These are phyloP conservation scores for Ceratocystis albifundus DNA, from an alignment of 2,329 filamentous ascomycete species.

Conservation along the genomic window DNA sequence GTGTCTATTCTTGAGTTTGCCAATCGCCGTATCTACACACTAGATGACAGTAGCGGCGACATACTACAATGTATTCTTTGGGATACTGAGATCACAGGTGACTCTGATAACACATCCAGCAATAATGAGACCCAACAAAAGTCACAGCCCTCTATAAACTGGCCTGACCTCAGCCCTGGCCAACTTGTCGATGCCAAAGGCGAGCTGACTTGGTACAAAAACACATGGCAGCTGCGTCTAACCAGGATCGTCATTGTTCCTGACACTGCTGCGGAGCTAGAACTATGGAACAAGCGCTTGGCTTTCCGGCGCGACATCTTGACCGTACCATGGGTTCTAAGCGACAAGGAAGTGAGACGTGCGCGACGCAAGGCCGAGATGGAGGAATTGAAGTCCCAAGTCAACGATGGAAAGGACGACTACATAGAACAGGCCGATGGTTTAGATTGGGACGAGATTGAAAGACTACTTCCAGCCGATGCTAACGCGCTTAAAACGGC, in stretches of 20 bases:
- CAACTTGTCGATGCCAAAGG: constrained; percentile 48
- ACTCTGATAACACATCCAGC: constrained; percentile 4
- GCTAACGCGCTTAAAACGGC: not conserved
- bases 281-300: constrained; percentile 46
- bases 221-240: constrained; percentile 42
- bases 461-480: constrained; percentile 24
- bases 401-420: constrained; percentile 23
- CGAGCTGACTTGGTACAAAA: constrained; percentile 37
- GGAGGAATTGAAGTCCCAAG: constrained; percentile 23
- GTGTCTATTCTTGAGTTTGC: constrained; percentile 47
- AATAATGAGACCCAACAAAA: not conserved
- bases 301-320: constrained; percentile 43
- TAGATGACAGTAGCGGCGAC: constrained; percentile 55
- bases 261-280: constrained; percentile 46
- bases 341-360: constrained; percentile 33
- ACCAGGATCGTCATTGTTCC: constrained; percentile 39
- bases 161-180: constrained; percentile 29
- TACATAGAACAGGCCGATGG: constrained; percentile 17
- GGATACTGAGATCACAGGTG: constrained; percentile 25
- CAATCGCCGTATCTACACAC: constrained; percentile 40
- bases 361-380: constrained; percentile 33
- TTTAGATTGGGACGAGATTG: constrained; percentile 23
- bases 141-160: not conserved
- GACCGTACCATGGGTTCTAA: constrained; percentile 44
- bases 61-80: constrained; percentile 41